Conservation (phyloP, 306 rosid species). For the Cucurbita pepo region DNA sequence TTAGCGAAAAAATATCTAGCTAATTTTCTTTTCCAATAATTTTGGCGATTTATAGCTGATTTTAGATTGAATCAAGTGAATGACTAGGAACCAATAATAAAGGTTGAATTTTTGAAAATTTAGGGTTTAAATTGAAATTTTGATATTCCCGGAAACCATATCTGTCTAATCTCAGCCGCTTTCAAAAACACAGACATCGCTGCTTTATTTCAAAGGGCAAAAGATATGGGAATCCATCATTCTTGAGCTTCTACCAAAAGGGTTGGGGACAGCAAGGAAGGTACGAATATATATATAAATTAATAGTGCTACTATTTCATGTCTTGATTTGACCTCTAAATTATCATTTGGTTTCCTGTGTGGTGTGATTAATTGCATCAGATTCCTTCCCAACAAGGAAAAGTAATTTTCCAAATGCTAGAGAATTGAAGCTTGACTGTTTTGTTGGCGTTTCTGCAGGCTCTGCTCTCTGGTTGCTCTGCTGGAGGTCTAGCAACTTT, state of each 20-base stretch:
- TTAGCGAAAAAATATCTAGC: no score
- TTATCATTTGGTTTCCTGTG: not conserved
- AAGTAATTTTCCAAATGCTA: no score
- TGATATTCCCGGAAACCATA: no score
- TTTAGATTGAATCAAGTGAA: no score
- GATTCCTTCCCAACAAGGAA: no score
- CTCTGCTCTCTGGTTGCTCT: conserved; percentile 90
- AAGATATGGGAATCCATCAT: conserved; percentile 91
- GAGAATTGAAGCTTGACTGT: conserved; percentile 1
- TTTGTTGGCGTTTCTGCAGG: conserved; percentile 27
- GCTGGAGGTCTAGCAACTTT: conserved; percentile 93
- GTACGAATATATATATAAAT: conserved; percentile 15
- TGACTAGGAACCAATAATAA: no score
- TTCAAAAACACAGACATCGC: conserved; percentile 35
- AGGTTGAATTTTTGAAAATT: no score
- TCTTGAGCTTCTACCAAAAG: conserved; percentile 74
- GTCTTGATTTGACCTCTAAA: not conserved
- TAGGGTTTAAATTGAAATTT: no score
- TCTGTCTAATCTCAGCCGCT: no score
- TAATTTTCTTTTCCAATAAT: no score
- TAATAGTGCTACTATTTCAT: not conserved
- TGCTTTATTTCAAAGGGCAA: conserved; percentile 86
- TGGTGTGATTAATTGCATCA: not conserved
- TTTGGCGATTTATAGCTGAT: no score
- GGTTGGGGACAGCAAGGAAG: conserved; percentile 58